Evolutionary conservation across 306 rosid species (phyloP).

Genomic region (Cercis canadensis): DNA sequence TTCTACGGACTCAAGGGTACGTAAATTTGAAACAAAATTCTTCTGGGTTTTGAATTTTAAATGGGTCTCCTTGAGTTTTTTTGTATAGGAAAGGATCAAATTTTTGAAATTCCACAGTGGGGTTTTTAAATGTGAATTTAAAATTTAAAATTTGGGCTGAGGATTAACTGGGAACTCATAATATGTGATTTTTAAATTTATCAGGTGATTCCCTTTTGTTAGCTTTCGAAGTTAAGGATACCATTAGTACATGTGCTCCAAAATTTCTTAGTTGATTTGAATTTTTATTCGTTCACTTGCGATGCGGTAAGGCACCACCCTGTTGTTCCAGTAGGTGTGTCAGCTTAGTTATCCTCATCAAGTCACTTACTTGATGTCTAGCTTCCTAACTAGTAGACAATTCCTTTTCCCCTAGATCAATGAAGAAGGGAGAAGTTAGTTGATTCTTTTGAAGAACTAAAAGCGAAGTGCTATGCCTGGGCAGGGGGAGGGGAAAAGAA

Average conservation of each 20-base stretch:
- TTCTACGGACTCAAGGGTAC: constrained; percentile 90
- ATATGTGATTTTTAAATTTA: not conserved
- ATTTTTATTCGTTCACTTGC: too few relatives aligned
- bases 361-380: too few relatives aligned
- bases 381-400: too few relatives aligned
- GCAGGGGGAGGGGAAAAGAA: too few relatives aligned
- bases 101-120: constrained; percentile 4
- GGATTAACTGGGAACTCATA: not conserved
- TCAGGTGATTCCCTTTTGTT: not conserved
- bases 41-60: constrained; percentile 5
- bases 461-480: too few relatives aligned
- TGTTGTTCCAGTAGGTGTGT: too few relatives aligned
- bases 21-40: constrained; percentile 14
- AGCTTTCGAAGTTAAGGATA: constrained; percentile 2
- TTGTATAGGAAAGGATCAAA: not conserved
- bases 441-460: too few relatives aligned
- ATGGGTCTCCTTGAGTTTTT: constrained; percentile 16
- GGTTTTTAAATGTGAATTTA: constrained; percentile 17
- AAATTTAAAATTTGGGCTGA: constrained; percentile 28
- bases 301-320: too few relatives aligned
- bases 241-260: constrained; percentile 17
- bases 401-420: too few relatives aligned
- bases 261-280: too few relatives aligned
- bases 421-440: too few relatives aligned
- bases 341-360: too few relatives aligned